Evolutionary conservation across 768 basidiomycete species (phyloP).

Genomic region (Kwoniella sp.): DNA sequence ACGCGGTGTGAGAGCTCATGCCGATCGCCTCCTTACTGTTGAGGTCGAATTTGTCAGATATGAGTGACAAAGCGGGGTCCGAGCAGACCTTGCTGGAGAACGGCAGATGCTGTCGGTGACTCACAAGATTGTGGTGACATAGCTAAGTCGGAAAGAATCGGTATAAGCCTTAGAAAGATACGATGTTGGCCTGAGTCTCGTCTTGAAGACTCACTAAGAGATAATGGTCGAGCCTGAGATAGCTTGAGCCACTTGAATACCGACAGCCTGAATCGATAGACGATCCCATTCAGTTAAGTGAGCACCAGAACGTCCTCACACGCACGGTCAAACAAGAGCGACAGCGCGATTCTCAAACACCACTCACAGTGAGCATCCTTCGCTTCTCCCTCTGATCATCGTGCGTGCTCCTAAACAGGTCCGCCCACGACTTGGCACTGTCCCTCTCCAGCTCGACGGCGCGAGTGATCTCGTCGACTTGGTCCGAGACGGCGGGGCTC

Average conservation of each 20-base stretch:
- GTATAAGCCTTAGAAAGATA: background rate
- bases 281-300: no score
- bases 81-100: background rate
- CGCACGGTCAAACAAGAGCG: background rate
- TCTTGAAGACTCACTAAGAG: constrained; percentile 21
- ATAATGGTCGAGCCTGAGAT: constrained; percentile 31
- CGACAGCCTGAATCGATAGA: constrained; percentile 13
- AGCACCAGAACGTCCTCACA: background rate
- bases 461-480: constrained; percentile 27
- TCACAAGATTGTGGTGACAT: constrained; percentile 33
- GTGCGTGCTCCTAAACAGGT: constrained; percentile 21
- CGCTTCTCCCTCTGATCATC: constrained; percentile 32
- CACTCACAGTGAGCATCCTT: constrained; percentile 28
- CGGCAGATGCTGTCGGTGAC: constrained; percentile 8
- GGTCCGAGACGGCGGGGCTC: constrained; percentile 14
- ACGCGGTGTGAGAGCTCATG: constrained; percentile 17
- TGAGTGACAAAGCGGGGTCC: background rate
- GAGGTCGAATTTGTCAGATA: background rate
- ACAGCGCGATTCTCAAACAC: background rate
- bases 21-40: constrained; percentile 25
- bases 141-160: constrained; percentile 8
- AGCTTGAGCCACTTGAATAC: constrained; percentile 26
- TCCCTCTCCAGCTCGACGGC: constrained; percentile 26
- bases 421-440: constrained; percentile 17
- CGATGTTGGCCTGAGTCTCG: background rate